These are phyloP conservation scores for Skeletonema potamos DNA, from an alignment of 108 stramenopile species.

Conservation along the genomic window DNA sequence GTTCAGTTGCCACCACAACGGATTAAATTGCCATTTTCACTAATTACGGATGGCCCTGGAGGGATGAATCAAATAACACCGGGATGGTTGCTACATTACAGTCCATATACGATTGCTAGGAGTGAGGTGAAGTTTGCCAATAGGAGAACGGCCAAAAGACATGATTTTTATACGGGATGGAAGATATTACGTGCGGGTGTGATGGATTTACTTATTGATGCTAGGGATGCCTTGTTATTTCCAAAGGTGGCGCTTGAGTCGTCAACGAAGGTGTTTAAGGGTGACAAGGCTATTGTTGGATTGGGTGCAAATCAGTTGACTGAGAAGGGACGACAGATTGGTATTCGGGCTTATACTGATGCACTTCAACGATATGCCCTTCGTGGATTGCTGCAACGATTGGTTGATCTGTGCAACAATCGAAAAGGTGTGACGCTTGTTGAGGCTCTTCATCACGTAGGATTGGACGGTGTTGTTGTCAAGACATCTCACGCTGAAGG, in stretches of 20 bases:
- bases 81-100: slow-evolving; percentile 85
- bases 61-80: slow-evolving; percentile 82
- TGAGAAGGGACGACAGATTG: slow-evolving; percentile 55
- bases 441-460: slow-evolving; percentile 15
- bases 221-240: slow-evolving; percentile 46
- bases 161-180: slow-evolving; percentile 78
- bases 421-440: not conserved
- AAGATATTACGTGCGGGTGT: slow-evolving; percentile 66
- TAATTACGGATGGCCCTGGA: slow-evolving; percentile 58
- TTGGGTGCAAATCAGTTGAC: slow-evolving; percentile 68
- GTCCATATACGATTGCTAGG: slow-evolving; percentile 84
- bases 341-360: slow-evolving; percentile 74
- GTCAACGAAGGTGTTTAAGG: slow-evolving; percentile 18
- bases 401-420: slow-evolving; percentile 3
- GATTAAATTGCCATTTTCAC: slow-evolving; percentile 85
- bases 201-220: slow-evolving; percentile 62
- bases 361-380: slow-evolving; percentile 78
- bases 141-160: slow-evolving; percentile 70
- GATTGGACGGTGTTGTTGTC: slow-evolving; percentile 6
- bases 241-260: slow-evolving; percentile 2
- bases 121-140: slow-evolving; percentile 83
- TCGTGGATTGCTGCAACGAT: slow-evolving; percentile 56
- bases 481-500: not conserved
- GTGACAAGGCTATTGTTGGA: slow-evolving; percentile 53
- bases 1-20: slow-evolving; percentile 86